Evolutionary conservation across 129 eudicot genomes (phyloP), one percentile per base, ranked within the genome.

Genomic region (Helianthus annuus): DNA sequence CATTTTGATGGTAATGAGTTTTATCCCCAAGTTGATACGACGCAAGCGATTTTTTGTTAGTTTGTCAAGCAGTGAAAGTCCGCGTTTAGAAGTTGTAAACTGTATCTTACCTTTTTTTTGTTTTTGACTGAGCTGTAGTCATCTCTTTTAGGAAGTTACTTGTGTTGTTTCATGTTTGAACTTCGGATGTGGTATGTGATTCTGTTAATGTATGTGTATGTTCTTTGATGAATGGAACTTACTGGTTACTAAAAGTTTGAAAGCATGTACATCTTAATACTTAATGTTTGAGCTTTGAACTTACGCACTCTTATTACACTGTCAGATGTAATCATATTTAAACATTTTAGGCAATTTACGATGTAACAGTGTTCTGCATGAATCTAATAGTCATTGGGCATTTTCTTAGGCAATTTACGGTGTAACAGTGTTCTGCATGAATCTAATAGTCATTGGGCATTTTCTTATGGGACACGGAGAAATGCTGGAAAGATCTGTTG

Each of bases 1-100:
- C 4, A 38, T 19, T 54, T 54, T 70, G 6, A 39, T 70, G 29
- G 61, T 70, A 36, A n/a, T 67, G 44, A 24, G 61, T 55, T 55
- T 27, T 27, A 27, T 27, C 32, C 32, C 32, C 32, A 27, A 27
- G 32, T 27, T 27, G 32, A 27, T 27, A 2, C 32, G 3, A 2
- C 32, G 2, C 32, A 27, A 27, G 32, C 32, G 3, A 6, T 55
- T 17, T 7, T 48, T 48, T 3, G 15, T 27, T 57, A 57, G 5
- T 57, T 4, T 10, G 38, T 15, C 5, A 3, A 27, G 60, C 29
- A 24, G 14, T 48, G 59, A 5, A 48, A 14, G 22, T 48, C n/a
- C 19, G 5, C 42, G 5, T 27, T 7, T 24, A 46, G 60, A 72
- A 46, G 48, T 48, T 51, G 44, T 51, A 51, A 51, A 9, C 51